Percentiles rank a stretch among this genome's conserved stretches.
Evolutionary conservation across 2,329 filamentous ascomycete species (phyloP).

Genomic region (Penicillium occitanis): DNA sequence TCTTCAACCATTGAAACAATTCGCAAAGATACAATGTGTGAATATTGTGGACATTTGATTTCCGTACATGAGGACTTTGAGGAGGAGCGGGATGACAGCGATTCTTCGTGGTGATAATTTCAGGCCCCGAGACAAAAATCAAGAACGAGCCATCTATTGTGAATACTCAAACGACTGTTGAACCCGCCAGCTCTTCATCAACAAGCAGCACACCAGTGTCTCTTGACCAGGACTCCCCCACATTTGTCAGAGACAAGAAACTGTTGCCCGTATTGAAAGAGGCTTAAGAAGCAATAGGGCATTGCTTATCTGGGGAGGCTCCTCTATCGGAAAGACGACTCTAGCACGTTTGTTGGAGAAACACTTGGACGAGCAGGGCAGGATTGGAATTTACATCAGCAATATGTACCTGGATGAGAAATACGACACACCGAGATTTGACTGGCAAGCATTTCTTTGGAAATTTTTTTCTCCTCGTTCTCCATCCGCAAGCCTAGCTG

Average conservation of each 20-base stretch:
- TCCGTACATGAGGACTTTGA: not conserved
- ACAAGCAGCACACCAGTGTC: not conserved
- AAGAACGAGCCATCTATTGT: not conserved
- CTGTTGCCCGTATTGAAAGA: not conserved
- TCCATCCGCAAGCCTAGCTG: not conserved
- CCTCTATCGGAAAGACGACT: conserved; percentile 3
- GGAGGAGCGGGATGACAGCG: not conserved
- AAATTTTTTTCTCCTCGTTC: not conserved
- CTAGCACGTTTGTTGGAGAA: not conserved
- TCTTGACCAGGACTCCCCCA: too few species aligned
- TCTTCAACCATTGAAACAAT: not conserved
- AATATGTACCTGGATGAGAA: not conserved
- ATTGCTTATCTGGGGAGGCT: not conserved
- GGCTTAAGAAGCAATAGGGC: not conserved
- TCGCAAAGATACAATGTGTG: not conserved
- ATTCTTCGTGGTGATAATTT: not conserved
- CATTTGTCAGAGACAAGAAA: not conserved
- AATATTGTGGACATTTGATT: conserved; percentile 1
- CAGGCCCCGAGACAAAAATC: not conserved
- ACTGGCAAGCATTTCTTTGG: not conserved
- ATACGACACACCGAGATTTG: not conserved
- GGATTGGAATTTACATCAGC: not conserved
- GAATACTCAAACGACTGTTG: not conserved
- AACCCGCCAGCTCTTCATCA: not conserved
- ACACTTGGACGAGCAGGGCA: not conserved